Evolutionary conservation across 345 rosid genomes (phyloP).

Genomic region (Xanthoceras sorbifolium): DNA sequence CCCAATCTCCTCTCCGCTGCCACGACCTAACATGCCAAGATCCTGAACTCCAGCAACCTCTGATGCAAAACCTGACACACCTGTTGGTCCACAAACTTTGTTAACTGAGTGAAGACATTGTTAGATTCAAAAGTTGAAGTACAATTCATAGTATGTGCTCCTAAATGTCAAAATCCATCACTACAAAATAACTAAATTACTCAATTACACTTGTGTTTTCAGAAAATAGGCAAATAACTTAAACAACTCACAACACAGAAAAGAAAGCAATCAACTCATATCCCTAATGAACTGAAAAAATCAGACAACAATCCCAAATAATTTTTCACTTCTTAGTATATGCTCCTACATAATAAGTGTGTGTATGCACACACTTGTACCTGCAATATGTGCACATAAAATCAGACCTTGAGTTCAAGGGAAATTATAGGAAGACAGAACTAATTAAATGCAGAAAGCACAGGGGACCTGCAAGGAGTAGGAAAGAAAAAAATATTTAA

Average conservation of each 20-base stretch:
- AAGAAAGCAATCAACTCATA: too few relatives aligned
- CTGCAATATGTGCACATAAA: too few relatives aligned
- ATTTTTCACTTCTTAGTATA: too few relatives aligned
- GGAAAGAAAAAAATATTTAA: neutral
- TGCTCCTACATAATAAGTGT: too few relatives aligned
- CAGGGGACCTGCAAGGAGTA: neutral
- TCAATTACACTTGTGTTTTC: neutral
- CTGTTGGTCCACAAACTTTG: constrained; percentile 34
- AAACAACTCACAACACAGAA: neutral
- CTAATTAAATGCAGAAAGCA: neutral
- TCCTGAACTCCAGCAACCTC: constrained; percentile 98
- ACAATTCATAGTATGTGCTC: neutral
- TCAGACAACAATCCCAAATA: too few relatives aligned
- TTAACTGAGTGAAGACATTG: constrained; percentile 3
- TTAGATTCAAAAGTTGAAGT: neutral
- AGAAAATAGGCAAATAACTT: neutral
- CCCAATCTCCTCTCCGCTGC: constrained; percentile 99
- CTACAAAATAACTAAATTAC: neutral
- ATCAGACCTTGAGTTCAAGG: too few relatives aligned
- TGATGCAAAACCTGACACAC: constrained; percentile 97
- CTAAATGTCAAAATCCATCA: neutral
- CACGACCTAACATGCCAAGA: constrained; percentile 99
- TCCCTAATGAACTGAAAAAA: too few relatives aligned
- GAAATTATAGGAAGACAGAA: too few relatives aligned
- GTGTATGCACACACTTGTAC: too few relatives aligned